phyloP scores from a whole-genome alignment of 805 yeast genomes.

The Hermanozyma aechmeae region DNA sequence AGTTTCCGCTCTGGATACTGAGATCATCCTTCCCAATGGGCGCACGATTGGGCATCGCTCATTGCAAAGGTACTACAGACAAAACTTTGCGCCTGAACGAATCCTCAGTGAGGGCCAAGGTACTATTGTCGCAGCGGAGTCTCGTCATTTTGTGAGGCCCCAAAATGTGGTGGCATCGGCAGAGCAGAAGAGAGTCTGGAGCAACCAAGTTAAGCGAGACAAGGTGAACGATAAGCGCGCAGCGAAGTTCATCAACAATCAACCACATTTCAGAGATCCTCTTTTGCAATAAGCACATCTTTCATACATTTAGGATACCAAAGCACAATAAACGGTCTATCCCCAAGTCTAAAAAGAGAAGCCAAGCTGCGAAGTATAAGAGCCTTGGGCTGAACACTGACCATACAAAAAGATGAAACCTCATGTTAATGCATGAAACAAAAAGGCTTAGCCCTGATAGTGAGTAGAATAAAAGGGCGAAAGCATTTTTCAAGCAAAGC shows the following conservation, averaged over 20 bases:
- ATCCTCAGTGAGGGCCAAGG: slow-evolving; percentile 33
- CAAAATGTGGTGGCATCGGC: slow-evolving; percentile 33
- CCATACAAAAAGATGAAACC: slow-evolving; percentile 92
- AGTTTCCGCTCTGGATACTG: slow-evolving; percentile 20
- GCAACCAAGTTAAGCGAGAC: slow-evolving; percentile 41
- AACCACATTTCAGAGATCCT: slow-evolving; percentile 53
- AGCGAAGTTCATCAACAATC: slow-evolving; percentile 66
- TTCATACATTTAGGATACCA: slow-evolving; percentile 48
- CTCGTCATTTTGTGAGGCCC: slow-evolving; percentile 37
- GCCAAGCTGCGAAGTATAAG: slow-evolving; percentile 75
- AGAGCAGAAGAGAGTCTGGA: slow-evolving; percentile 51
- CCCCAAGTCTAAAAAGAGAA: slow-evolving; percentile 34
- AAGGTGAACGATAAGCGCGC: slow-evolving; percentile 44
- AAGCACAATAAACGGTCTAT: slow-evolving; percentile 25
- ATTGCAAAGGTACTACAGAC: slow-evolving; percentile 33
- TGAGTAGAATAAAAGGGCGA: slow-evolving; percentile 46
- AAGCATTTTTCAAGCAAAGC: slow-evolving; percentile 3
- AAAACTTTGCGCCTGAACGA: slow-evolving; percentile 35
- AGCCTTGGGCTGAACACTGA: slow-evolving; percentile 94
- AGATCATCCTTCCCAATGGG: slow-evolving; percentile 34
- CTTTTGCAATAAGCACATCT: slow-evolving; percentile 41
- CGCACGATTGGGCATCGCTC: slow-evolving; percentile 35
- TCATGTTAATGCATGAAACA: slow-evolving; percentile 59
- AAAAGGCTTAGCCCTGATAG: slow-evolving; percentile 50
- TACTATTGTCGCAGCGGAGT: slow-evolving; percentile 40